Conservation (phyloP, 1,139 yeast genomes). For the Magnusiomyces magnusii region DNA sequence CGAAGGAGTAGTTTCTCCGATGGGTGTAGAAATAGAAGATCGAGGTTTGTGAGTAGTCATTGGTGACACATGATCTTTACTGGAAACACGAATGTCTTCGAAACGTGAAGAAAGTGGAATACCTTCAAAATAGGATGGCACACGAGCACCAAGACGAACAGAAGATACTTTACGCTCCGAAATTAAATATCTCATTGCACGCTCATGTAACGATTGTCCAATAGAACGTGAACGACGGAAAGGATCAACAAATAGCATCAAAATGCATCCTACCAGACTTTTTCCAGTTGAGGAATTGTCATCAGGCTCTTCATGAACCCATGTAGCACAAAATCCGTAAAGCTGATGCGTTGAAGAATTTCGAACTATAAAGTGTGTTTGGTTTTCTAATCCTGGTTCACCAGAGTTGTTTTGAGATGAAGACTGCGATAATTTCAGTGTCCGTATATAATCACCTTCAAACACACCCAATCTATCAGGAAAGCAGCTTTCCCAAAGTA, state of each 20-base stretch:
- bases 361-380: conserved; percentile 50
- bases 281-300: conserved; percentile 14
- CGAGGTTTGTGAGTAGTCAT: neutral
- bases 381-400: conserved; percentile 8
- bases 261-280: conserved; percentile 38
- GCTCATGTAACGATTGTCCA: conserved; percentile 49
- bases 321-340: conserved; percentile 52
- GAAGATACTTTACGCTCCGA: conserved; percentile 41
- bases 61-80: neutral
- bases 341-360: conserved; percentile 51
- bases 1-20: neutral
- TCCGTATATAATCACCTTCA: neutral
- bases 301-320: conserved; percentile 39
- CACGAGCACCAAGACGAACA: conserved; percentile 44
- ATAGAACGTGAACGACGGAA: conserved; percentile 51
- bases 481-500: conserved; percentile 35
- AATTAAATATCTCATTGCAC: conserved; percentile 47
- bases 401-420: neutral
- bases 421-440: neutral
- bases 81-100: neutral
- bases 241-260: conserved; percentile 48
- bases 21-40: conserved; percentile 1
- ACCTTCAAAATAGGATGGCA: conserved; percentile 47
- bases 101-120: conserved; percentile 19
- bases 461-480: conserved; percentile 24